Base-by-base conservation (phyloP, 352 stramenopile species). In the Phytophthora melonis region DNA sequence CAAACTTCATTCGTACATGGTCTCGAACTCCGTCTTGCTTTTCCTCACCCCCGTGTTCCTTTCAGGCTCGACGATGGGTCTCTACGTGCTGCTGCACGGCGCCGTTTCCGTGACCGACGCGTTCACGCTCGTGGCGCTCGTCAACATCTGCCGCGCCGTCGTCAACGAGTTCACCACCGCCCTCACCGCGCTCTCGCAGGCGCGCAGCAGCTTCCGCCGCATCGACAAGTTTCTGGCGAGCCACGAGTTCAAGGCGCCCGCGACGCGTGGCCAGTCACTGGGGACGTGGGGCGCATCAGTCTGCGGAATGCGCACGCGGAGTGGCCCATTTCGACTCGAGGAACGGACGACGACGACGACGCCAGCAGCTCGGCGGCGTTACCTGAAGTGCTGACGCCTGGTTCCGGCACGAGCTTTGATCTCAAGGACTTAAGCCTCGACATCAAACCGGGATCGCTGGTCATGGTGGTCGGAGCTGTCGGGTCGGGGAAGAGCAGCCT, bases 11-110 rank as follows among this genome's bases (percentile, higher is more conserved):
- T 63, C 66, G 16, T 71, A 81, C 23, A 80, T 87, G 58, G 77
- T 90, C 41, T 50, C 86, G 32, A 92, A 90, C 78, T 83, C 79
- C 10, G 75, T 78, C 9, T 65, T 88, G 70, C 63, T 89, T 2
- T 84, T 87, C 50, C 68, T 89, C 14, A 82, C 75, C 11, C 76
- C 81, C 5, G 70, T 75, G 21, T 69, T 88, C 23, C 63, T 89
- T 7, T 72, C 71, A 5, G 79, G 69, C 3, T 57, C 84, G 41
- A 80, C 74, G 4, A 49, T 86, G 19, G 80, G 74, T 2, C 73
- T 87, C 3, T 86, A 81, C 56, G 21, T 89, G 14, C 41, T 73
- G 4, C 63, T 80, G 8, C 63, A 80, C 7, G 78, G 68, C 10
- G 66, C 53, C 0, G 61, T 91, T 13, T 80, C 77, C 0, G 79